phyloP scores from a whole-genome alignment of 139 green algal genomes.

The Limnomonas spitsbergensis region DNA sequence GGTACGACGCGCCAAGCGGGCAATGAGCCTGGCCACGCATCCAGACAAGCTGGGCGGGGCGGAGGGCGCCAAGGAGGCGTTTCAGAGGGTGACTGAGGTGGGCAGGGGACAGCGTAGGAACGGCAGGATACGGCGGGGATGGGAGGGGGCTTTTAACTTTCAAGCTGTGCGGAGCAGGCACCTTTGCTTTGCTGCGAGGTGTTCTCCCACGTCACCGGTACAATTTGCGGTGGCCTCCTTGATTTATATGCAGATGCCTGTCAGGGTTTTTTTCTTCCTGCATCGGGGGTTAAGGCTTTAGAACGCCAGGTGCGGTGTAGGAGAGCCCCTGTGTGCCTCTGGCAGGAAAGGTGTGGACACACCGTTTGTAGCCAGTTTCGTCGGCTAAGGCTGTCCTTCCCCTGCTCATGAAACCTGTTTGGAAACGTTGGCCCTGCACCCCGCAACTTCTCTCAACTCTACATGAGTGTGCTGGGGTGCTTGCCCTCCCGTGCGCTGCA shows the following conservation, averaged over 20 bases:
- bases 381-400: too few relatives aligned
- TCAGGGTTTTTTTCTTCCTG: too few relatives aligned
- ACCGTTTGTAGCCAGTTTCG: too few relatives aligned
- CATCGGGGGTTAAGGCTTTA: too few relatives aligned
- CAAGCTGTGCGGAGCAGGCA: background rate
- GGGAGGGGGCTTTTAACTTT: background rate
- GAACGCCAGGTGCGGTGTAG: too few relatives aligned
- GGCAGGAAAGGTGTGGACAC: too few relatives aligned
- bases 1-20: background rate
- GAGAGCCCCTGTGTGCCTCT: too few relatives aligned
- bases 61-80: constrained; percentile 19
- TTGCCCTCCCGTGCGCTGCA: background rate
- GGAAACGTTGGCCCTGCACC: too few relatives aligned
- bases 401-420: too few relatives aligned
- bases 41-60: constrained; percentile 15
- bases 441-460: too few relatives aligned
- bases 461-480: background rate
- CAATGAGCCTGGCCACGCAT: constrained; percentile 15
- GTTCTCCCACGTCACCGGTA: background rate
- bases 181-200: background rate
- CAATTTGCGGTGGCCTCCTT: background rate
- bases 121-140: background rate
- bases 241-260: background rate
- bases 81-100: constrained; percentile 12
- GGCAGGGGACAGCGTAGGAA: background rate